A percentile compares a stretch with the other conserved stretches of the same genome.
Evolutionary conservation across 192 early-diverging fungal genomes (phyloP).

Genomic region (Mortierella hygrophila): DNA sequence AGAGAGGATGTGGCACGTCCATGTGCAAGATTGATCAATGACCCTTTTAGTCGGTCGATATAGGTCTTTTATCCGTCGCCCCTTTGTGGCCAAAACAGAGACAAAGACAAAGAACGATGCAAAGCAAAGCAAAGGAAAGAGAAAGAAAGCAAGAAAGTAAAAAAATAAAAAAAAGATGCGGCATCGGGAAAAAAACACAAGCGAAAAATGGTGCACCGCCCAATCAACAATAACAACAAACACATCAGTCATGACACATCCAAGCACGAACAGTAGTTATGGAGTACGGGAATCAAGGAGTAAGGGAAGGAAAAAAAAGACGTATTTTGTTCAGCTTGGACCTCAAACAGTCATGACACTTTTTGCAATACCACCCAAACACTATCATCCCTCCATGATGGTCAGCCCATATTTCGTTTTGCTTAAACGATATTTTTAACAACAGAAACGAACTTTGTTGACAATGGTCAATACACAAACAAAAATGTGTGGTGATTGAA

Average conservation of each 20-base stretch:
- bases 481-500: background rate
- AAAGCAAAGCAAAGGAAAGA: background rate
- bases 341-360: background rate
- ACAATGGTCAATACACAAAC: background rate
- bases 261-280: background rate
- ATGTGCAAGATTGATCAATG: background rate
- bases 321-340: background rate
- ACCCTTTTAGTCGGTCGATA: background rate
- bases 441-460: background rate
- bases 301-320: background rate
- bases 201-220: background rate
- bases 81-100: background rate
- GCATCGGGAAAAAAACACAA: background rate
- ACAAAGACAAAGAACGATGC: background rate
- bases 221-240: slow-evolving; percentile 1
- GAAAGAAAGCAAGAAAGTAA: background rate
- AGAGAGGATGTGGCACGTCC: background rate
- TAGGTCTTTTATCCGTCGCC: background rate
- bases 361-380: background rate
- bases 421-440: background rate
- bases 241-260: background rate
- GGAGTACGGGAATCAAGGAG: too few relatives aligned
- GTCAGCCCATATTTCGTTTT: background rate
- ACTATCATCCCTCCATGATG: background rate
- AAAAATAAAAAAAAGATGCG: background rate